Base-by-base conservation (phyloP, 2,329 filamentous ascomycete species). In the Dothiorella sarmentorum region DNA sequence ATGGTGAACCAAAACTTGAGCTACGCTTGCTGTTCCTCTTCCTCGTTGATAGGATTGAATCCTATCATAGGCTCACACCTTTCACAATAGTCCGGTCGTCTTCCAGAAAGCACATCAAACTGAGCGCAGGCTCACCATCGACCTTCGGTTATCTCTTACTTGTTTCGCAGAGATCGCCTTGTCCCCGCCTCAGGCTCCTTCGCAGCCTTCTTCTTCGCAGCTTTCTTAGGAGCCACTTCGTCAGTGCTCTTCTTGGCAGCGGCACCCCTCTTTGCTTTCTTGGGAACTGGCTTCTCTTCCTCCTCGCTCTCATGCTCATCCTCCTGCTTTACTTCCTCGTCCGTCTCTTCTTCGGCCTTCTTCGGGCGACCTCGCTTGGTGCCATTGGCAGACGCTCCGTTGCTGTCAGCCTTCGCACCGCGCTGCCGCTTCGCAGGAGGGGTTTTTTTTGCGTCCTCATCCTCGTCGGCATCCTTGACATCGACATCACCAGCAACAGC, bases 401-500 rank as follows among this genome's bases (percentile, higher is more conserved):
- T 38, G 20, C 26, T 29, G 22, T 17, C 26, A 18, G 26, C 13
- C 11, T 26, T 31, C n/a, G 33, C 24, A 6, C 26, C 37, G 18
- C 26, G 44, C 63, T 70, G 69, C 20, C 62, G 63, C 59, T 69
- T 70, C 33, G 51, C 51, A 20, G 63, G 63, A 4, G 62, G 53
- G 18, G 68, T 66, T 3, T 63, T 64, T 2, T 61, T 63, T 7
- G 65, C 64, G 40, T 63, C 63, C 10, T 66, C 67, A 2, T 52
- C 63, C 24, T 64, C 64, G 20, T 61, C 63, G n/a, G 66, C 68
- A 27, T 71, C 73, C 24, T 73, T 73, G 33, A 42, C 22, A 6
- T 52, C 29, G n/a, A 78, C 69, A 61, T 83, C 82, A 4, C 79
- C 82, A 17, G 81, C 78, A 15, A 85, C 82, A 29, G 79, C 75